A percentile compares a stretch with the other conserved stretches of the same genome.
Evolutionary conservation across 306 rosid species (phyloP).

Genomic region (Cotoneaster glaucophyllus): DNA sequence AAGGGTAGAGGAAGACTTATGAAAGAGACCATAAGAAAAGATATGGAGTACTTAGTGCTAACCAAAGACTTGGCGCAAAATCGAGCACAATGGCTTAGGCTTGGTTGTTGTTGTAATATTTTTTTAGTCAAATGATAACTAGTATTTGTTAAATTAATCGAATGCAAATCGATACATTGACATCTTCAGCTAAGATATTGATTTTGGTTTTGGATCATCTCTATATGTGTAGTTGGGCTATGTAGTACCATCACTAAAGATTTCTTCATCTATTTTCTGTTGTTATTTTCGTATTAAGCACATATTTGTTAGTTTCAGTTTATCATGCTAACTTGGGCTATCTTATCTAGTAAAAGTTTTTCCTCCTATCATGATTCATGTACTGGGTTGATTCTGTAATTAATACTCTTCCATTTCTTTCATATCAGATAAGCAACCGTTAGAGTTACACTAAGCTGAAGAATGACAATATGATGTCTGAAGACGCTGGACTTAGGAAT

Average conservation of each 20-base stretch:
- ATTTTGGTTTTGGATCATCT: too few species aligned
- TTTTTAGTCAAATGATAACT: not conserved
- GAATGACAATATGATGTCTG: slow-evolving; percentile 24
- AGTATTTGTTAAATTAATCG: too few species aligned
- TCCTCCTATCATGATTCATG: not conserved
- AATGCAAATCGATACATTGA: not conserved
- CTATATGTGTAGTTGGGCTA: too few species aligned
- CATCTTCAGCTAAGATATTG: not conserved
- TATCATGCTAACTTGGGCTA: not conserved
- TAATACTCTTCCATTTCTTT: not conserved
- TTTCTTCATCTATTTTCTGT: not conserved
- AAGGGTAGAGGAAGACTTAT: too few species aligned
- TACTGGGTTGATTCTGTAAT: not conserved
- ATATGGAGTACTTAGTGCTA: too few species aligned
- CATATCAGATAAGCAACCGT: not conserved
- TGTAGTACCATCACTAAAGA: not conserved
- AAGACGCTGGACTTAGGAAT: not conserved
- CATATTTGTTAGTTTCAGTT: not conserved
- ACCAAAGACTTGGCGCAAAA: too few species aligned
- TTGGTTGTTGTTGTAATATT: not conserved
- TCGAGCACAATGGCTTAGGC: too few species aligned
- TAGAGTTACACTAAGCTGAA: not conserved
- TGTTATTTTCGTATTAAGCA: not conserved
- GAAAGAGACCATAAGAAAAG: too few species aligned
- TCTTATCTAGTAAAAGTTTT: not conserved